A percentile compares a stretch with the other conserved stretches of the same genome.
These are phyloP conservation scores for Fagus crenata DNA, from an alignment of 306 rosid species.

Conservation along the genomic window DNA sequence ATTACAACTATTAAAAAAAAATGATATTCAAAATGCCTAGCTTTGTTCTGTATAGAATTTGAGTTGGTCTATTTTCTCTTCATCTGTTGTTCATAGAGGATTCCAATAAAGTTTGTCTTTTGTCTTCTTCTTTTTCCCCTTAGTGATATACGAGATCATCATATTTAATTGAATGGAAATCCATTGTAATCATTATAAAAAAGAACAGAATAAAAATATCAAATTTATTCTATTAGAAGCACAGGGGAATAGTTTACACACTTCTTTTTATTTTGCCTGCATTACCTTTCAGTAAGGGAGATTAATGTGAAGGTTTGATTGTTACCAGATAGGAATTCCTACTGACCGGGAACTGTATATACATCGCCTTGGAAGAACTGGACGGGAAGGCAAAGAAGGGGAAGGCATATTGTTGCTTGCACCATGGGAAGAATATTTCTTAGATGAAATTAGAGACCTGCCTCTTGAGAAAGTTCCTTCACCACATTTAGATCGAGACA, in stretches of 20 bases:
- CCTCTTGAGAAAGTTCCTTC: constrained; percentile 64
- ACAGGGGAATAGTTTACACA: no score
- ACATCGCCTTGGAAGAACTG: constrained; percentile 95
- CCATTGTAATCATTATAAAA: no score
- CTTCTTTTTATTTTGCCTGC: neutral
- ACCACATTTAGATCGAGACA: constrained; percentile 52
- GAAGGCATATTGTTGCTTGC: constrained; percentile 76
- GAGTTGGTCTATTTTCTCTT: neutral
- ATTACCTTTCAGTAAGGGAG: constrained; percentile 11
- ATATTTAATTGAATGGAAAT: no score
- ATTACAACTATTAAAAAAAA: no score
- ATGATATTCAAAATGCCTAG: neutral
- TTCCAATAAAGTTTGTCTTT: neutral
- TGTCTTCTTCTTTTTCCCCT: no score
- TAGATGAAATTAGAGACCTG: constrained; percentile 72
- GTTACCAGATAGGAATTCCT: constrained; percentile 76
- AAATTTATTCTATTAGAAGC: no score
- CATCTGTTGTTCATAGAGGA: no score
- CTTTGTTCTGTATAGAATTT: neutral
- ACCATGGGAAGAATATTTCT: constrained; percentile 92
- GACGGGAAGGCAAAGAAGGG: constrained; percentile 89
- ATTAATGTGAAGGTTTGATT: constrained; percentile 8
- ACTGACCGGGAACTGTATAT: constrained; percentile 82
- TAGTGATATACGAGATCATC: neutral
- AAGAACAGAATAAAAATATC: no score